phyloP scores from a whole-genome alignment of 2,329 filamentous ascomycete species.

The Elsinoe ampelina region DNA sequence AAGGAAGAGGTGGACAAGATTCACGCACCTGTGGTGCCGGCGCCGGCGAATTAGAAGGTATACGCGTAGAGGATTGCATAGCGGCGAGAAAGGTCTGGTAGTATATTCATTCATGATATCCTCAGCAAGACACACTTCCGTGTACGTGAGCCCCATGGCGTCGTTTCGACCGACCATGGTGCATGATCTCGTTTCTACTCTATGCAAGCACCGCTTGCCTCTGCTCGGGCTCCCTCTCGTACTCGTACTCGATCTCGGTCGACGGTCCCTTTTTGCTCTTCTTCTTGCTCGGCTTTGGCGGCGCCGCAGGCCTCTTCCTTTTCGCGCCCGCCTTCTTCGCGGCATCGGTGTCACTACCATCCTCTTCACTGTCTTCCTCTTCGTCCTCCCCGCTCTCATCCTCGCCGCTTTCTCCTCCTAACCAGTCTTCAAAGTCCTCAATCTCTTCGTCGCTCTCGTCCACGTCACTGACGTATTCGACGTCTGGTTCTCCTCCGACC shows the following conservation, averaged over 20 bases:
- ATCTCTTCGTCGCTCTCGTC: conserved; percentile 63
- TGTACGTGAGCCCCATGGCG: too few species aligned
- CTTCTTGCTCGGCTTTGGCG: conserved; percentile 52
- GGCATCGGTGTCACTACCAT: conserved; percentile 40
- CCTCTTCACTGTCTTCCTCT: conserved; percentile 51
- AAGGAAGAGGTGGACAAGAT: conserved; percentile 7
- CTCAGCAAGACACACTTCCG: background rate
- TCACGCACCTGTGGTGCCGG: background rate
- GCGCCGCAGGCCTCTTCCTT: conserved; percentile 45
- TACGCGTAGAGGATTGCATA: background rate
- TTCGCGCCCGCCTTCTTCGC: conserved; percentile 50
- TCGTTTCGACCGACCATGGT: background rate
- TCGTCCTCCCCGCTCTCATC: conserved; percentile 42
- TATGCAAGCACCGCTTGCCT: conserved; percentile 26
- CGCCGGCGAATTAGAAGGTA: background rate
- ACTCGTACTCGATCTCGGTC: conserved; percentile 71
- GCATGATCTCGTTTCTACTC: too few species aligned
- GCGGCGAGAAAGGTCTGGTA: background rate
- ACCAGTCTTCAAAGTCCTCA: conserved; percentile 92
- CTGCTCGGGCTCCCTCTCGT: conserved; percentile 52
- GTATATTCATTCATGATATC: background rate
- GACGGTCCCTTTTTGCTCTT: conserved; percentile 45
- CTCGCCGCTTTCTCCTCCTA: conserved; percentile 58
- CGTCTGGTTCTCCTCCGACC: conserved; percentile 51
- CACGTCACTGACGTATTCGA: conserved; percentile 90